These are phyloP conservation scores for Sugiyamaella japonica DNA, from an alignment of 1,139 yeast genomes.

Conservation along the genomic window DNA sequence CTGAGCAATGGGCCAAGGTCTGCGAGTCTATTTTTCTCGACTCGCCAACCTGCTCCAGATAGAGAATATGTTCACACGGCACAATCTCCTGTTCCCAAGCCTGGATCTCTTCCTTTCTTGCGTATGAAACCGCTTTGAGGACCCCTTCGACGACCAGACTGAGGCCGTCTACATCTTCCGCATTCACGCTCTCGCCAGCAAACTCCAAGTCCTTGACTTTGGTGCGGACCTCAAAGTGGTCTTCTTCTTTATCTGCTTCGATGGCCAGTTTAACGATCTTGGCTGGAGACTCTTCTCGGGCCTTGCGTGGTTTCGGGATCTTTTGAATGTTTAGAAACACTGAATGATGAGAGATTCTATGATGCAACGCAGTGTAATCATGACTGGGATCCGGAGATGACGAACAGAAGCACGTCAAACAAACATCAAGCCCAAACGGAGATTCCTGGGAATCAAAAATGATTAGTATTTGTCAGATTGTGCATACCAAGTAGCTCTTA, in stretches of 20 bases:
- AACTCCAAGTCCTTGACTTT: constrained; percentile 47
- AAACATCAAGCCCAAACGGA: constrained; percentile 65
- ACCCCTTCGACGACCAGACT: constrained; percentile 49
- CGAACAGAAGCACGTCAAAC: constrained; percentile 64
- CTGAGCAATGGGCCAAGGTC: constrained; percentile 54
- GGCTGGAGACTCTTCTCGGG: constrained; percentile 36
- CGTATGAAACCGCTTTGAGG: constrained; percentile 63
- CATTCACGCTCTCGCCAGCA: constrained; percentile 22
- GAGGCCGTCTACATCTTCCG: constrained; percentile 12
- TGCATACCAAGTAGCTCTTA: background rate
- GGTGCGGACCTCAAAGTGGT: constrained; percentile 55
- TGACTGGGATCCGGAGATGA: constrained; percentile 54
- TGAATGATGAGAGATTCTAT: constrained; percentile 51
- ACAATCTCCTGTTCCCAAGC: constrained; percentile 90
- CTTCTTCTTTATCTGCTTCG: constrained; percentile 67
- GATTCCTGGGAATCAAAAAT: constrained; percentile 48
- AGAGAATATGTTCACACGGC: constrained; percentile 74
- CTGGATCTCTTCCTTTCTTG: constrained; percentile 67
- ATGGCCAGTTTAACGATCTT: constrained; percentile 77
- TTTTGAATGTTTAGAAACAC: constrained; percentile 59
- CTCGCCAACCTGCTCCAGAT: constrained; percentile 45
- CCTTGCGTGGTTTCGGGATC: constrained; percentile 41
- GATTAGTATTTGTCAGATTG: constrained; percentile 9
- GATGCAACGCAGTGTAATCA: constrained; percentile 58
- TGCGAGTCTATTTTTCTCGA: constrained; percentile 27